phyloP scores from a whole-genome alignment of 2,329 filamentous ascomycete species.

The Diaporthe helianthi region DNA sequence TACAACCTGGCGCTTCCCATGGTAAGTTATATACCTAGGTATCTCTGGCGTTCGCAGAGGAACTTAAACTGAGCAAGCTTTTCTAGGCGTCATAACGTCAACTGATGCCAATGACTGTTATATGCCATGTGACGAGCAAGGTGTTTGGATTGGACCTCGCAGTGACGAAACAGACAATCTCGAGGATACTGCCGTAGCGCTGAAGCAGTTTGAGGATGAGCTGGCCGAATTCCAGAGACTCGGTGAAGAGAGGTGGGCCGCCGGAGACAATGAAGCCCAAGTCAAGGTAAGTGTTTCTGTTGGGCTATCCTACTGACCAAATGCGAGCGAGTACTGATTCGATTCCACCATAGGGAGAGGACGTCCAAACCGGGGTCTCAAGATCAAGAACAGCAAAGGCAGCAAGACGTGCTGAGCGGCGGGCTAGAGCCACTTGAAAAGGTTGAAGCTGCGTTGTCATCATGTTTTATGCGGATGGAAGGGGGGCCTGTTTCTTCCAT shows the following conservation, averaged over 20 bases:
- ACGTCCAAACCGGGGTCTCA: background rate
- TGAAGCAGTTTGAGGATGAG: slow-evolving; percentile 18
- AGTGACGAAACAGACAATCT: background rate
- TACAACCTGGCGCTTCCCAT: slow-evolving; percentile 7
- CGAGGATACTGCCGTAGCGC: background rate
- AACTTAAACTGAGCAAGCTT: background rate
- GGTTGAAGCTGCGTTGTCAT: too few relatives aligned
- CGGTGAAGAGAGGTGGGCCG: slow-evolving; percentile 1
- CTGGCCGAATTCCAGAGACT: slow-evolving; percentile 6
- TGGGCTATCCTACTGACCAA: too few relatives aligned
- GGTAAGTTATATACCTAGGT: background rate
- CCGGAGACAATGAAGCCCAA: background rate
- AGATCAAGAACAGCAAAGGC: background rate
- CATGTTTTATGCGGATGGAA: too few relatives aligned
- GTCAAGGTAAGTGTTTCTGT: background rate
- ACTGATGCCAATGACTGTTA: slow-evolving; percentile 4
- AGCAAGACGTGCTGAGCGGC: slow-evolving; percentile 1
- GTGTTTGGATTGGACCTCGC: slow-evolving; percentile 16
- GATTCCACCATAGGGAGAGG: background rate
- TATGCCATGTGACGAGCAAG: slow-evolving; percentile 24
- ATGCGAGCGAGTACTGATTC: background rate
- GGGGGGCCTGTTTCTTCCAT: too few relatives aligned
- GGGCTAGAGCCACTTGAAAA: background rate
- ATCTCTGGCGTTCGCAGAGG: background rate
- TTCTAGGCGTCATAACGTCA: background rate